phyloP scores from a whole-genome alignment of 129 eudicot genomes.

The Mikania micrantha region DNA sequence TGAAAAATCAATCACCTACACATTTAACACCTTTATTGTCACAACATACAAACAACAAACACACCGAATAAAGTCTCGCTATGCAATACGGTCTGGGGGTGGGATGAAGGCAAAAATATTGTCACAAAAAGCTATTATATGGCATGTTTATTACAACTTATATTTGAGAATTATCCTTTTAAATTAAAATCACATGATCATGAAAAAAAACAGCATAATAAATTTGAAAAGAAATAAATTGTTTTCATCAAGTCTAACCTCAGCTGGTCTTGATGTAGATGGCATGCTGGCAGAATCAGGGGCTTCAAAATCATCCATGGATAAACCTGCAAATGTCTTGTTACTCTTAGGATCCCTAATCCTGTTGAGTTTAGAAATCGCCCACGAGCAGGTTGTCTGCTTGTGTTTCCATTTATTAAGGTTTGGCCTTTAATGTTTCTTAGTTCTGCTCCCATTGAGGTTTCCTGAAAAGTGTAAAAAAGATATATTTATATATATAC shows the following conservation, averaged over 20 bases:
- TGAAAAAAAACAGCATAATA: not conserved
- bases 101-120: too few species aligned
- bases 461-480: slow-evolving; percentile 39
- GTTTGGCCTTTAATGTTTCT: slow-evolving; percentile 66
- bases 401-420: slow-evolving; percentile 45
- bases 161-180: too few species aligned
- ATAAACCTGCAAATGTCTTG: slow-evolving; percentile 49
- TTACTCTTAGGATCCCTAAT: slow-evolving; percentile 59
- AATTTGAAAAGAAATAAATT: not conserved
- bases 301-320: slow-evolving; percentile 48
- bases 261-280: slow-evolving; percentile 48
- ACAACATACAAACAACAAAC: not conserved
- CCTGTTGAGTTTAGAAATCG: slow-evolving; percentile 46
- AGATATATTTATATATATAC: too few species aligned
- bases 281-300: slow-evolving; percentile 47
- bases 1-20: slow-evolving; percentile 54
- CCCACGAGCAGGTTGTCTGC: slow-evolving; percentile 55
- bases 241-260: slow-evolving; percentile 43
- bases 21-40: slow-evolving; percentile 1
- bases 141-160: too few species aligned
- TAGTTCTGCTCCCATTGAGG: slow-evolving; percentile 48
- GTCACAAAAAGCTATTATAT: too few species aligned
- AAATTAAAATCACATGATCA: too few species aligned
- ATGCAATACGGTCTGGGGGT: too few species aligned
- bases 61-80: too few species aligned